Evolutionary conservation across 2,329 filamentous ascomycete genomes (phyloP), one percentile per base, ranked within the genome.

Genomic region (Sarocladium kiliense): DNA sequence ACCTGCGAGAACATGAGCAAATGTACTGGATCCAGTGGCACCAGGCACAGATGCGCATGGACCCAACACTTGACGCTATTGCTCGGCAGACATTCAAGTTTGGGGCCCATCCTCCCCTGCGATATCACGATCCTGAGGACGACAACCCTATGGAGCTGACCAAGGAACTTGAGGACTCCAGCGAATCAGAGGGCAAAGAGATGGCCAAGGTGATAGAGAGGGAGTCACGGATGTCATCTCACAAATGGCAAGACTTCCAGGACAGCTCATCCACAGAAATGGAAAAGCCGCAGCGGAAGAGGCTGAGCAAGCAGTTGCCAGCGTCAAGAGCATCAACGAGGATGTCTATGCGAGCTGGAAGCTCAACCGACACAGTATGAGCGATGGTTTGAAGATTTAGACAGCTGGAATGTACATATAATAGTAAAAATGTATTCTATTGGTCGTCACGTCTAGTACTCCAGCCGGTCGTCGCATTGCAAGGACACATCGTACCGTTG

Each of bases 1-100:
- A 84, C 62, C 74, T 84, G 23, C 76, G 82, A 36, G 81, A 84
- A 63, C 81, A 84, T 64, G 81, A 84, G 63, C 81, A 85, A 61
- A 81, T 78, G 77, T 76, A 80, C 56, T 81, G 79, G 78, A 74
- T 74, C 30, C 67, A 69, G 59, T 70, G 68, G 68, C 65, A 68
- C 58, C 54, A 65, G 56, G 62, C 67, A 12, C 59, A 61, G 54
- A 69, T 69, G 66, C 60, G 62, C 10, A 57, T 53, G 21, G 57
- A 61, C 51, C 21, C 26, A 18, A 39, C 44, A 54, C 25, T 62
- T 23, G 54, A 53, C 47, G 55, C 54, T 12, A 47, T 58, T 2
- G 55, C 61, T 11, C 55, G 54, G 25, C 54, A 58, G 21, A 59
- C 57, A 18, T 64, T 59, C 58, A 54, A 58, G 23, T 65, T 63